Base-by-base conservation (phyloP, 805 yeast species). In the Torulaspora microellipsoides region DNA sequence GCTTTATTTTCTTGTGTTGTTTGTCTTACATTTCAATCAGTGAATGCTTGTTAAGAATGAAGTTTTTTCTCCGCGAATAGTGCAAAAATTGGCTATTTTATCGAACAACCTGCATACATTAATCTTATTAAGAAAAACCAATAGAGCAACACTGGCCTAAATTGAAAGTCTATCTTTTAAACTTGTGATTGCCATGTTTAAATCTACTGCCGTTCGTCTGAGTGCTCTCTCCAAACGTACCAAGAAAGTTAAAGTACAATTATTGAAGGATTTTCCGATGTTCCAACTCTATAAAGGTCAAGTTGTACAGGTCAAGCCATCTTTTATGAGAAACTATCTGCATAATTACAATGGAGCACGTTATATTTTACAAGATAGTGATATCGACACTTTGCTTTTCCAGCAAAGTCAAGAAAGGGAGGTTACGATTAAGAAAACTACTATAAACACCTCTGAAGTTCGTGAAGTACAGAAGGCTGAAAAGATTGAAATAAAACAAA, bases 321-420 rank as follows among this genome's bases (percentile, higher is more conserved):
- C 88, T 15, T 71, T 77, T 49, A 89, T 89, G 96, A 78, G 91
- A 59, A 86, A 85, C 66, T 77, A 68, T 54, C 73, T 89, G 44
- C 87, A 87, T 55, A 77, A 78, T 34, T 56, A 70, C 47, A 81
- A 85, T 55, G 85, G 87, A 34, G 96, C 96, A 3, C 75, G 78
- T 14, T 89, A 87, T 57, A 72, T 87, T 15, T 60, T 73, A 23
- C 31, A 52, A 33, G 67, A 52, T 12, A 27, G 36, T 13, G 64
- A 61, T 43, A 48, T 63, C 11, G 56, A 62, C 43, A 17, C 27
- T 14, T n/a, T 25, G 2, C 44, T 61, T 14, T 35, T 56, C 23
- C 34, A 45, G 6, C 27, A 38, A 5, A 48, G 42, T 31, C 42
- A 46, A 33, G 45, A 43, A 12, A 45, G 47, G 30, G 51, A 48